Base-by-base conservation (phyloP, 1,284 basidiomycete genomes). In the Marasmius tenuissimus region DNA sequence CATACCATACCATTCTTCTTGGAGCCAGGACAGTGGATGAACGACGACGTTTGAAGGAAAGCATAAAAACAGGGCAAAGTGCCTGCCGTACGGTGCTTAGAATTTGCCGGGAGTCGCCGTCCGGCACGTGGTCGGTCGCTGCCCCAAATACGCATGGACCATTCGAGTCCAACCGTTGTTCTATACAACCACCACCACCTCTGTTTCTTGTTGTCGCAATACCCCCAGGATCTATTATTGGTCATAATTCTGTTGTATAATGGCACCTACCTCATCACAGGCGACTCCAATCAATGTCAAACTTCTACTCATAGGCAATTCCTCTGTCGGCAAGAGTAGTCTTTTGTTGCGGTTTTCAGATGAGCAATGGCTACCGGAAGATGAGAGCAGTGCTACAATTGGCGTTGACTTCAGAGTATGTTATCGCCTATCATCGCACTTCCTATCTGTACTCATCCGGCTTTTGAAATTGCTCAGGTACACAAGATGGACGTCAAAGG, bases 381-480 rank as follows among this genome's bases (percentile, higher is more conserved):
- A 98, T 71, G 97, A 98, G 78, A 89, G 92, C 49, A 92, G 89
- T 60, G 94, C 96, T 27, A 97, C 96, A n/a, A 98, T 98, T 69
- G 93, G 92, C 11, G 89, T 93, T 0, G 91, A 92, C 72, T 92
- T 91, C 74, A 79, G 90, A 65, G 90, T 89, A 74, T 72, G 88
- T 80, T 37, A 16, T 52, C n/a, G 7, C 16, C 20, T 54, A 14
- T 14, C 20, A 34, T 16, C 9, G 2, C 20, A 5, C n/a, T 18
- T 16, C 12, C 14, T 18, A n/a, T 14, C 12, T 9, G 3, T 39
- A 39, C 53, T n/a, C 20, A 12, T n/a, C 11, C 4, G 33, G 18
- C 8, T 45, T 22, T 9, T 12, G 7, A 11, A 40, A 8, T 8
- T n/a, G 42, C 37, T 52, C 70, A 91, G 88, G 88, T 92, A 16